Evolutionary conservation across 2,329 filamentous ascomycete species (phyloP).

Genomic region (Alternaria infectoria): DNA sequence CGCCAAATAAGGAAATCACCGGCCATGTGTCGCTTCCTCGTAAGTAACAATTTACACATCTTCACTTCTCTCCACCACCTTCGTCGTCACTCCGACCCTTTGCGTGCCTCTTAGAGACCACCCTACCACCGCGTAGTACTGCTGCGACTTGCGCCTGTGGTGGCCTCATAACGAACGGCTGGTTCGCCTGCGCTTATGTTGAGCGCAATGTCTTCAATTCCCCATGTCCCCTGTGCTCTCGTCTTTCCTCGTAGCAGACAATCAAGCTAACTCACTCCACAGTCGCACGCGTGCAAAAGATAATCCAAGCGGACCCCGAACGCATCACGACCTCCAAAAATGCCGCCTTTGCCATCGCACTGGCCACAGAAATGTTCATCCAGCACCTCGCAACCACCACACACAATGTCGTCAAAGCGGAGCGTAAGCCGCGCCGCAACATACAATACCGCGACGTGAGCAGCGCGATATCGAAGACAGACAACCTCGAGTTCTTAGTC

Average conservation of each 20-base stretch:
- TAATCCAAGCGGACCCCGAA: slow-evolving; percentile 79
- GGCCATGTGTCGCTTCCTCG: slow-evolving; percentile 85
- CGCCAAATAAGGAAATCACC: slow-evolving; percentile 79
- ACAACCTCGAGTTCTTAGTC: slow-evolving; percentile 92
- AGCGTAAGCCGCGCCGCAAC: slow-evolving; percentile 89
- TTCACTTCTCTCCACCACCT: not conserved
- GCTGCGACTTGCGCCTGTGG: not conserved
- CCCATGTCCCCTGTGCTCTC: not conserved
- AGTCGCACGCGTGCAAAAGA: slow-evolving; percentile 97
- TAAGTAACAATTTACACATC: slow-evolving; percentile 56
- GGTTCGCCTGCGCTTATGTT: not conserved
- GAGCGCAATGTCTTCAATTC: not conserved
- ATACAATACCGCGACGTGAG: slow-evolving; percentile 96
- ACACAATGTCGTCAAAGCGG: slow-evolving; percentile 86
- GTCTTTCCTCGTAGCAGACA: not conserved
- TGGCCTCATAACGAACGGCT: not conserved
- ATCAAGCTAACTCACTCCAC: slow-evolving; percentile 5
- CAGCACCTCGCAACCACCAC: slow-evolving; percentile 86
- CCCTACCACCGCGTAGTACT: not conserved
- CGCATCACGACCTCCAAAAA: slow-evolving; percentile 89
- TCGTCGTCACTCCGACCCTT: not conserved
- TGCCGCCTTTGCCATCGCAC: slow-evolving; percentile 89
- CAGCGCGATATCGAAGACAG: slow-evolving; percentile 82
- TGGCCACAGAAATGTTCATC: slow-evolving; percentile 95
- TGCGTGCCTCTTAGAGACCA: not conserved